Percentiles rank a stretch among this genome's conserved stretches.
Evolutionary conservation across 139 green algal species (phyloP).

Genomic region (Ostreobium quekettii): DNA sequence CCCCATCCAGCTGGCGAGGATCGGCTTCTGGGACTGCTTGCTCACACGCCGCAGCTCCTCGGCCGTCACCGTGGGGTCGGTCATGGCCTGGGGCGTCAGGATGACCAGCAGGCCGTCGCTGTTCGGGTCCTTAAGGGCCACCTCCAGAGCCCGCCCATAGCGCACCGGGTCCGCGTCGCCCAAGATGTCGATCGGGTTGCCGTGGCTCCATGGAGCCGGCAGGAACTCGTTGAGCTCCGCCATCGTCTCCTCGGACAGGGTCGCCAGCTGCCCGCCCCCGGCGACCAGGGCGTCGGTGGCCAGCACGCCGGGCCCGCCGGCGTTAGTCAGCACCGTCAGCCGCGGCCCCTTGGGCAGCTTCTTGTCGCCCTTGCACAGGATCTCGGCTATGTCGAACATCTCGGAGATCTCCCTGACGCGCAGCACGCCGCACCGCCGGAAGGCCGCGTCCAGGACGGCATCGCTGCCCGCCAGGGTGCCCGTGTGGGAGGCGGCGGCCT

Average conservation of each 20-base stretch:
- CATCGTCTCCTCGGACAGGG: constrained; percentile 7
- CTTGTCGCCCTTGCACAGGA: constrained; percentile 11
- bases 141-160: constrained; percentile 10
- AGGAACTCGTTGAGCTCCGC: neutral
- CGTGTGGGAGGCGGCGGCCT: constrained; percentile 17
- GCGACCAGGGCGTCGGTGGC: constrained; percentile 11
- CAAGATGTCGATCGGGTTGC: constrained; percentile 20
- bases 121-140: constrained; percentile 10
- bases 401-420: constrained; percentile 11
- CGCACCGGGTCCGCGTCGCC: constrained; percentile 13
- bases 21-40: neutral
- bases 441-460: constrained; percentile 19
- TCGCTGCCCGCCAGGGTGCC: constrained; percentile 15
- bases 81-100: constrained; percentile 19
- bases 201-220: constrained; percentile 15
- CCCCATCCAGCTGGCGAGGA: constrained; percentile 20
- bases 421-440: constrained; percentile 14
- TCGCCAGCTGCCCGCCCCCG: constrained; percentile 1
- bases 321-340: constrained; percentile 18
- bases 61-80: constrained; percentile 10
- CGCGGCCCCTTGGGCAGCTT: constrained; percentile 15
- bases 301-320: constrained; percentile 13
- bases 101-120: constrained; percentile 17
- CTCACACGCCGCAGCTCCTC: neutral
- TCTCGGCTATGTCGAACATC: constrained; percentile 15